Base-by-base conservation (phyloP, 2,329 filamentous ascomycete genomes). In the Pleurostoma richardsiae region DNA sequence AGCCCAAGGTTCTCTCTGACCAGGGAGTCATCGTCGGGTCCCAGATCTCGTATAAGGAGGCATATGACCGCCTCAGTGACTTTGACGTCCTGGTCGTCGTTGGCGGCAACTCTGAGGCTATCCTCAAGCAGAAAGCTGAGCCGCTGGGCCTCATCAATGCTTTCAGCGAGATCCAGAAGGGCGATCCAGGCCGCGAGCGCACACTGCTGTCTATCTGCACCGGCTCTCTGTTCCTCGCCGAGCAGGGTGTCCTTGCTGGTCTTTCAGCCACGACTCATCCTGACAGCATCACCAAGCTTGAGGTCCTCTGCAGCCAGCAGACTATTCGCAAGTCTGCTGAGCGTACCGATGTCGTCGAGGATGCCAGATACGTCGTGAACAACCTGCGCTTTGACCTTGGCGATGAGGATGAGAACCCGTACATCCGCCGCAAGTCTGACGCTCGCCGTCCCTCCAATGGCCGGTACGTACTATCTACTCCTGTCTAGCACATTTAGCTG, bases 331-430 rank as follows among this genome's bases (percentile, higher is more conserved):
- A 88, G 64, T 73, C 86, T 55, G 79, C 82, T 47, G 85, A 90
- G 71, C 84, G 87, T 61, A 90, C 87, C 58, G 88, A 94, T 60
- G 86, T 94, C 53, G 79, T 92, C 60, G 88, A 94, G 61, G 85
- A 88, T 53, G 77, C 78, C 60, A 80, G 88, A 60, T 95, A 94
- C 63, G 88, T 95, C 26, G 89, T 95, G 65, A 95, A 95, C 76
- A 94, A 95, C 69, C 83, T 90, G 49, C 86, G 89, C 56, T 95
- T 92, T 65, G 88, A 94, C 58, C 74, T 94, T 56, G 85, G 86
- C 50, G 82, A 91, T 60, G 82, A 87, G 60, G 86, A 91, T 52
- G 85, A 90, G 67, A 92, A 89, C 67, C 87, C 87, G 30, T 92
- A 92, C 69, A 84, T 94, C 64, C 79, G 87, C 59, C 83, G 80